phyloP scores from a whole-genome alignment of 2,329 filamentous ascomycete genomes.

The Helotiales sp. region DNA sequence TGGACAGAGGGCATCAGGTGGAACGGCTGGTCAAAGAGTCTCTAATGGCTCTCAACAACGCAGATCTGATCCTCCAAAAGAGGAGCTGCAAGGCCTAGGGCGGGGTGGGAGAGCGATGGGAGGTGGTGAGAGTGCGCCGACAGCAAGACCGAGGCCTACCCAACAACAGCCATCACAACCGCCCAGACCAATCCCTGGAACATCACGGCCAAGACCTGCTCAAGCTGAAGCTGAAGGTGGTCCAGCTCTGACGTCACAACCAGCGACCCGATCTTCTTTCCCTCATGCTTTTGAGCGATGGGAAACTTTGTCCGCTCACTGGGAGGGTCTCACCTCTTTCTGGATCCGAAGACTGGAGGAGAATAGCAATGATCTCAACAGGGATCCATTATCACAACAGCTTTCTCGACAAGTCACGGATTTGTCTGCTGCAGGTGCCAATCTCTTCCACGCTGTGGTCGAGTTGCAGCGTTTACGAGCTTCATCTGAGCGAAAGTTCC shows the following conservation, averaged over 20 bases:
- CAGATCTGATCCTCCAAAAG: conserved; percentile 34
- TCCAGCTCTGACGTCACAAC: conserved; percentile 16
- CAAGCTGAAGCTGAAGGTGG: conserved; percentile 19
- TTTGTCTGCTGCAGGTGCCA: conserved; percentile 94
- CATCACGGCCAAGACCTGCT: conserved; percentile 24
- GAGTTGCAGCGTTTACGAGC: conserved; percentile 92
- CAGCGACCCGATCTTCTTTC: conserved; percentile 67
- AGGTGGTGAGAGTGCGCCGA: conserved; percentile 38
- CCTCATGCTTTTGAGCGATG: conserved; percentile 97
- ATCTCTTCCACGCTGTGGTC: conserved; percentile 96
- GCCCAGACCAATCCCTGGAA: conserved; percentile 29
- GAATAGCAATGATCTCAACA: conserved; percentile 82
- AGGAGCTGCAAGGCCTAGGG: conserved; percentile 38
- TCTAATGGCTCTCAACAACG: conserved; percentile 42
- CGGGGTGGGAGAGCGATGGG: conserved; percentile 37
- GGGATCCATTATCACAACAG: conserved; percentile 83
- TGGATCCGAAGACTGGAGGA: conserved; percentile 94
- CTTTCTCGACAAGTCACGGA: conserved; percentile 94
- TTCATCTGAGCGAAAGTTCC: conserved; percentile 96
- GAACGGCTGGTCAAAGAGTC: conserved; percentile 36
- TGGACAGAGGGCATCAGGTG: conserved; percentile 30
- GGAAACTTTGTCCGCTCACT: conserved; percentile 96
- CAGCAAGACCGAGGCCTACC: conserved; percentile 38
- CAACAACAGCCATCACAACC: conserved; percentile 33
- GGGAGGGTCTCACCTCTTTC: conserved; percentile 96